phyloP scores from a whole-genome alignment of 2,329 filamentous ascomycete genomes.

The Trichophyton verrucosum region DNA sequence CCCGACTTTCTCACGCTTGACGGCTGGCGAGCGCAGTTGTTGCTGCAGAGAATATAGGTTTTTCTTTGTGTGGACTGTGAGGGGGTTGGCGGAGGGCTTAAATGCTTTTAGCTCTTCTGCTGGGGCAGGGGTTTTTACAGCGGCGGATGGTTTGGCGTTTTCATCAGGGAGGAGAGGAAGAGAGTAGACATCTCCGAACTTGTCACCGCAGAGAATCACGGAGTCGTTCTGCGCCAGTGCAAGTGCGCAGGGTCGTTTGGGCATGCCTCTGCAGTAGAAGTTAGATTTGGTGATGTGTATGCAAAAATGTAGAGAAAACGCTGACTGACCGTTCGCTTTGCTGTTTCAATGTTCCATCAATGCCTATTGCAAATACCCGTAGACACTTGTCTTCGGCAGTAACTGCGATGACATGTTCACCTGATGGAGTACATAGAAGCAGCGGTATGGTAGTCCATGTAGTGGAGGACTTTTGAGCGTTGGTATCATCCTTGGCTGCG shows the following conservation, averaged over 20 bases:
- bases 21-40: constrained; percentile 39
- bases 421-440: constrained; percentile 51
- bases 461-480: constrained; percentile 11
- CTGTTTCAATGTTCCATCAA: constrained; percentile 49
- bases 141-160: constrained; percentile 23
- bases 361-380: constrained; percentile 62
- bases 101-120: constrained; percentile 24
- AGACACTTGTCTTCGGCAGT: constrained; percentile 88
- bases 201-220: constrained; percentile 75
- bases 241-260: constrained; percentile 74
- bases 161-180: constrained; percentile 53
- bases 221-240: constrained; percentile 54
- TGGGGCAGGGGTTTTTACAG: constrained; percentile 11
- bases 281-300: constrained; percentile 10
- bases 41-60: constrained; percentile 47
- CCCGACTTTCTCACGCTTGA: constrained; percentile 35
- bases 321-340: constrained; percentile 57
- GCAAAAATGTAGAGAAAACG: not conserved
- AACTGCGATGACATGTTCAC: constrained; percentile 59
- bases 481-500: constrained; percentile 14
- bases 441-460: constrained; percentile 53
- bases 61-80: constrained; percentile 51
- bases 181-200: constrained; percentile 92
- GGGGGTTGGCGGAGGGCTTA: constrained; percentile 42
- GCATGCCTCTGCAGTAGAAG: constrained; percentile 52